These are phyloP conservation scores for Leccinum fallax DNA, from an alignment of 1,284 basidiomycete species.

Conservation along the genomic window DNA sequence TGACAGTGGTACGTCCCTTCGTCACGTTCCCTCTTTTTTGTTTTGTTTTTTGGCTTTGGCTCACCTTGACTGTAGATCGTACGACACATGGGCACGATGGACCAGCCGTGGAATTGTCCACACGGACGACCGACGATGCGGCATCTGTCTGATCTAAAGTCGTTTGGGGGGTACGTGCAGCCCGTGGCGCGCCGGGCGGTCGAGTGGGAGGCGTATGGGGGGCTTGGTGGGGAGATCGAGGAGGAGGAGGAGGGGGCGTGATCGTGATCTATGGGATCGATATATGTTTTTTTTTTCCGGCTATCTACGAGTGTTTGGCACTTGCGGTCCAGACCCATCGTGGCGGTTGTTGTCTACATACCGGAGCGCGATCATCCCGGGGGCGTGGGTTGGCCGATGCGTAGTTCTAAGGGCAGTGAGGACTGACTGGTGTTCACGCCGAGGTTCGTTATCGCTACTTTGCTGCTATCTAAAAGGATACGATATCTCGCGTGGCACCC, in stretches of 20 bases:
- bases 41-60: not conserved
- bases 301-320: not conserved
- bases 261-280: not conserved
- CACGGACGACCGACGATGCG: slow-evolving; percentile 97
- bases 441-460: not conserved
- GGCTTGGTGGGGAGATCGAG: not conserved
- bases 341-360: not conserved
- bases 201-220: slow-evolving; percentile 29
- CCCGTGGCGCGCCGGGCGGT: slow-evolving; percentile 7
- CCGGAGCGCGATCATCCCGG: not conserved
- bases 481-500: not conserved
- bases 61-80: slow-evolving; percentile 59
- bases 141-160: slow-evolving; percentile 53
- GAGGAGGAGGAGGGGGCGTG: not conserved
- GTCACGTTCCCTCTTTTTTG: no score
- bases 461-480: not conserved
- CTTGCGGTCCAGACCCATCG: not conserved
- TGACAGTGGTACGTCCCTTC: slow-evolving; percentile 66
- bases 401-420: no score
- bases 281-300: not conserved
- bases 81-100: slow-evolving; percentile 92
- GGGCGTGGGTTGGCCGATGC: not conserved
- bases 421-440: no score
- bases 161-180: slow-evolving; percentile 30
- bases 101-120: slow-evolving; percentile 98